Base-by-base conservation (phyloP, 2,329 filamentous ascomycete species). In the Neonectria coccinea region DNA sequence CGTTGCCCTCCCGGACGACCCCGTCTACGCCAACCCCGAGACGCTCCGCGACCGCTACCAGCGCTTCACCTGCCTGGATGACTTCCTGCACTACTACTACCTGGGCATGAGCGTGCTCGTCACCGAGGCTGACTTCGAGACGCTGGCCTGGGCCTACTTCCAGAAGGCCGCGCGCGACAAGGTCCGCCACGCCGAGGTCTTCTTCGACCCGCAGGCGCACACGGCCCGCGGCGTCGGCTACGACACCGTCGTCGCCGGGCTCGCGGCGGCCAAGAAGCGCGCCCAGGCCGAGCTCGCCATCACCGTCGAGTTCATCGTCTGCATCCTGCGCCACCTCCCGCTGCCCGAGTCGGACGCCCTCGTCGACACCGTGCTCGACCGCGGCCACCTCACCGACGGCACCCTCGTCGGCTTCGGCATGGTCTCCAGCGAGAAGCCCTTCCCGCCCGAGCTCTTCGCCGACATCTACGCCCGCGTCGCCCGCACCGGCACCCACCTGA, bases 181-280 rank as follows among this genome's bases (percentile, higher is more conserved):
- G 41, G 88, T 94, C 2, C 83, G 86, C 53, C 91, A 94, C 74
- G 90, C 90, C 14, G 92, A 94, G 77, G 85, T 93, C 68, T 94
- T 93, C 80, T 94, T 94, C 79, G 92, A 94, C 76, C 91, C 92
- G 2, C 91, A 94, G 77, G 91, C 90, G 1, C 92, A 94, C 77
- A 85, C 88, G 5, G 80, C 79, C 12, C 85, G 91, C 18, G 89
- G 89, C 5, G 79, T 94, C 4, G 69, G 82, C 8, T 90, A 92
- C 74, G 80, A 84, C 16, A 89, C 86, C 2, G 85, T 94, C 22
- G 83, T 93, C 4, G 75, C 78, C 3, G 92, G 92, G 3, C 88
- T 93, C 70, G 80, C 79, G 0, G 82, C 82, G 1, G 92, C 89
- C 1, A 85, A 89, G 70, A 74, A 79, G 58, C 84, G 87, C 22